Base-by-base conservation (phyloP, 495 filamentous ascomycete species). In the Talaromyces proteolyticus region DNA sequence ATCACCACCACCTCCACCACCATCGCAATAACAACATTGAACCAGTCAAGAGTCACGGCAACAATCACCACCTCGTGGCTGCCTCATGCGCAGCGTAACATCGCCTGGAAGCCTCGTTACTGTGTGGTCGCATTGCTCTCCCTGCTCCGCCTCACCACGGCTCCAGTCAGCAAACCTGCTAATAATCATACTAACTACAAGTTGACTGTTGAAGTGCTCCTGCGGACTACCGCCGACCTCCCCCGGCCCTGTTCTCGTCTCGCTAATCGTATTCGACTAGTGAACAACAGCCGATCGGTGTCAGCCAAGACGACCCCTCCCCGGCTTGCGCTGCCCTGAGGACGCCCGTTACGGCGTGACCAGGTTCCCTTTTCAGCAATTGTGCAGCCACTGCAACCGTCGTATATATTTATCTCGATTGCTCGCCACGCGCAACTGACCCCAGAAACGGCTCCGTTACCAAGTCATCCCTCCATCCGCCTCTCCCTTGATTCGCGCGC, bases 91-190 rank as follows among this genome's bases (percentile, higher is more conserved):
- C 60, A 65, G 60, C 58, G 62, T 67, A 60, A 51, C 57, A 65
- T 67, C 56, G 49, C 34, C 25, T 42, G 19, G 38, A 47, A 42
- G 43, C 51, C 58, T 65, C 51, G 57, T 65, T 58, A 48, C 56
- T 53, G 57, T 58, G 63, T 61, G 64, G 64, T 67, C 64, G 60
- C 62, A 67, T 65, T 59, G 36, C 25, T 50, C 29, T 42, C 44
- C 36, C 34, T 17, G 16, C 11, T 24, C 42, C 12, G 12, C 6
- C n/a, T 4, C 26, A 54, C 20, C 56, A 49, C 44, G 47, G 54
- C n/a, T 56, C 51, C 11, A 42, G 6, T 44, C 53, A 3, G 37
- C 52, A n/a, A 38, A 51, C 1, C 17, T 57, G 8, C 24, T 53
- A 42, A 51, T 53, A 26, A 50, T 51, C 22, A 56, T 56, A 56